Conservation (phyloP, 495 filamentous ascomycete species). For the Aspergillus cavernicola region DNA sequence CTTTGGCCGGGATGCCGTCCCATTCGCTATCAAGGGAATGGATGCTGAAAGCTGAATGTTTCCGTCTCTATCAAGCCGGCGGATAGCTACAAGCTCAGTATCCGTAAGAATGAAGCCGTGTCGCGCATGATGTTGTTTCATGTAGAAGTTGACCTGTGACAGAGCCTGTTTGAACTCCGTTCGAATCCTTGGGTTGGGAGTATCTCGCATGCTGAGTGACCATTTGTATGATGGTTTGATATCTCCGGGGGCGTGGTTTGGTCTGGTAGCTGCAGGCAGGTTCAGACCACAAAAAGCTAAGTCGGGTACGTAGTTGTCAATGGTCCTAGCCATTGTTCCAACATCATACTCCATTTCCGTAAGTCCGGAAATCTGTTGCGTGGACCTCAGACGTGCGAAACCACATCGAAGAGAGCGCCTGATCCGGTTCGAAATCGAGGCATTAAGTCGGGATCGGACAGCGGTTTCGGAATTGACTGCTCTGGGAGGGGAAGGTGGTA, state of each 20-base stretch:
- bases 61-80: slow-evolving; percentile 13
- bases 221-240: slow-evolving; percentile 22
- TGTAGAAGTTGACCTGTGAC: slow-evolving; percentile 19
- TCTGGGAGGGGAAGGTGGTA: background rate
- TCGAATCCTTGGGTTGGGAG: background rate
- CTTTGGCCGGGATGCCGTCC: background rate
- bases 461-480: background rate
- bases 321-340: background rate
- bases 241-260: slow-evolving; percentile 17
- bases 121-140: slow-evolving; percentile 16
- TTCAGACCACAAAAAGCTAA: slow-evolving; percentile 2
- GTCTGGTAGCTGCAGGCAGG: background rate
- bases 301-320: slow-evolving; percentile 15
- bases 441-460: too few relatives aligned
- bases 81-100: slow-evolving; percentile 17
- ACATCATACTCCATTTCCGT: slow-evolving; percentile 1
- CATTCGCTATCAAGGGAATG: slow-evolving; percentile 9
- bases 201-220: background rate
- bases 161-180: slow-evolving; percentile 16
- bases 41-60: slow-evolving; percentile 11
- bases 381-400: too few relatives aligned
- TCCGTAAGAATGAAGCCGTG: slow-evolving; percentile 16
- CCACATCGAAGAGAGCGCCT: too few relatives aligned
- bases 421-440: too few relatives aligned
- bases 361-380: too few relatives aligned